phyloP scores from a whole-genome alignment of 345 rosid species.

The Arabis hirsuta region DNA sequence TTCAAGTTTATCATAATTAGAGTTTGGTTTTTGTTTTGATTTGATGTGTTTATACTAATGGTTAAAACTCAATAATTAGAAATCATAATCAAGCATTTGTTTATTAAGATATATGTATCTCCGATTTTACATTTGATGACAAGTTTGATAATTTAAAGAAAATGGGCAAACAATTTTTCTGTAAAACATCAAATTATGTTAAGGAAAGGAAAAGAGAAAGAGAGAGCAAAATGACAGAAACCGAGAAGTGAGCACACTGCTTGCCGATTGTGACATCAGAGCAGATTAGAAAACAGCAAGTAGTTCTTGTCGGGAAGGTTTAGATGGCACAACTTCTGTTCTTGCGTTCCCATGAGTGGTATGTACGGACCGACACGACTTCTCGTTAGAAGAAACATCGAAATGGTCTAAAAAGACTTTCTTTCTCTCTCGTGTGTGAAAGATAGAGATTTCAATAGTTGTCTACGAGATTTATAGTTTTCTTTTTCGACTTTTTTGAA shows the following conservation, averaged over 20 bases:
- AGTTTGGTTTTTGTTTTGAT: slow-evolving; percentile 8
- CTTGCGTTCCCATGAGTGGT: slow-evolving; percentile 35
- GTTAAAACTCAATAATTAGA: neutral
- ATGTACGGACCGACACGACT: slow-evolving; percentile 21
- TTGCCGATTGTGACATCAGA: slow-evolving; percentile 27
- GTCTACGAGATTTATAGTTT: slow-evolving; percentile 36
- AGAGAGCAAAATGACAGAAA: slow-evolving; percentile 55
- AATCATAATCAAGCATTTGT: neutral
- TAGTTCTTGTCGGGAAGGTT: slow-evolving; percentile 6
- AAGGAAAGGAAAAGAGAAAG: neutral
- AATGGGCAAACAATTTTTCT: neutral
- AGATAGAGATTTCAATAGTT: slow-evolving; percentile 27
- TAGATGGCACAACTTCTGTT: slow-evolving; percentile 16
- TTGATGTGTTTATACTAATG: neutral
- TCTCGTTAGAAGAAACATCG: slow-evolving; percentile 26
- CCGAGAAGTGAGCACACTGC: slow-evolving; percentile 58
- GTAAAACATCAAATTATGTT: slow-evolving; percentile 6
- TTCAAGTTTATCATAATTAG: neutral
- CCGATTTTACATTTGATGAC: slow-evolving; percentile 6
- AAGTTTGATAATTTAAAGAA: neutral
- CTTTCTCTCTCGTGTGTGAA: slow-evolving; percentile 25
- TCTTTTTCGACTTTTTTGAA: neutral
- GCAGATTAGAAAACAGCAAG: slow-evolving; percentile 28
- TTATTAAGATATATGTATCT: neutral
- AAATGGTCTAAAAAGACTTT: neutral